phyloP scores from a whole-genome alignment of 495 filamentous ascomycete genomes.

The Lichina pygmaea region DNA sequence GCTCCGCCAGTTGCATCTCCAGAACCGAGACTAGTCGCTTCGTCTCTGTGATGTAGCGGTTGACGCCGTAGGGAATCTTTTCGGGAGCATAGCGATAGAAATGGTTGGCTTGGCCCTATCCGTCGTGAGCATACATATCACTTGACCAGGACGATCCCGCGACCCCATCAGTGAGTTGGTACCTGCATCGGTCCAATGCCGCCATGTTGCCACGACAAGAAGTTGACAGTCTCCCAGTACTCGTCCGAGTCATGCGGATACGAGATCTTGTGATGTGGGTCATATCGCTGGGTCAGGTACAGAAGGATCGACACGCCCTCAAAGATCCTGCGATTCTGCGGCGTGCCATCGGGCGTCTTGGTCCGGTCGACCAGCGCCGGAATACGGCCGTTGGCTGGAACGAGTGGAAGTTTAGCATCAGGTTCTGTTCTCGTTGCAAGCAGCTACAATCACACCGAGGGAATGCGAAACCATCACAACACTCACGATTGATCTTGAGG shows the following conservation, averaged over 20 bases:
- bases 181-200: conserved; percentile 75
- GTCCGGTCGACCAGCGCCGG: conserved; percentile 66
- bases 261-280: conserved; percentile 58
- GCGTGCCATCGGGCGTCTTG: conserved; percentile 14
- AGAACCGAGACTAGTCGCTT: conserved; percentile 57
- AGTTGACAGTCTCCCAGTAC: conserved; percentile 53
- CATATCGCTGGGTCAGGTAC: conserved; percentile 61
- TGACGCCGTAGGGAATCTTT: conserved; percentile 62
- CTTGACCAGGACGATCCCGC: too few relatives aligned
- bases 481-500: conserved; percentile 47
- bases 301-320: conserved; percentile 71
- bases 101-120: conserved; percentile 56
- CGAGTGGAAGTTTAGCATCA: too few relatives aligned
- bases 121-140: too few relatives aligned
- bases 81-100: conserved; percentile 72
- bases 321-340: conserved; percentile 42
- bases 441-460: neutral
- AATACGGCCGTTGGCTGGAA: conserved; percentile 54
- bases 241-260: conserved; percentile 52
- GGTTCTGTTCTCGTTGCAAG: too few relatives aligned
- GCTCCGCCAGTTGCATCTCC: conserved; percentile 39
- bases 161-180: neutral
- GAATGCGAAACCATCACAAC: neutral
- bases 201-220: conserved; percentile 48
- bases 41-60: conserved; percentile 61